phyloP scores from a whole-genome alignment of 441 rosid genomes.

The Lepidium campestre region DNA sequence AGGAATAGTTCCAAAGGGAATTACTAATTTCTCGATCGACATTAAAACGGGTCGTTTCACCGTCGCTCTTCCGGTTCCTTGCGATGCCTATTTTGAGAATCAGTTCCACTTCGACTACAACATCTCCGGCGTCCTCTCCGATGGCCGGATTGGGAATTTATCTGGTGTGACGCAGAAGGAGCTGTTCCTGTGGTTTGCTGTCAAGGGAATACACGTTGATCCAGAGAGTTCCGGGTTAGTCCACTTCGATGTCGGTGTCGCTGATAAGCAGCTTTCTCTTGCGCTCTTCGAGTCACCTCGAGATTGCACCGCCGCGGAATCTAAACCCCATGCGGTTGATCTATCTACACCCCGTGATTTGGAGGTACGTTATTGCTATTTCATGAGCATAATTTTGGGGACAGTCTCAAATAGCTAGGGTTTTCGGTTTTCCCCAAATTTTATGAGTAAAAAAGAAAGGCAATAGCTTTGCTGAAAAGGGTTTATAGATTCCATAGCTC shows the following conservation, averaged over 20 bases:
- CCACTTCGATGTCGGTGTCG: slow-evolving; percentile 66
- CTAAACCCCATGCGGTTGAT: slow-evolving; percentile 7
- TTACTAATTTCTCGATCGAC: slow-evolving; percentile 45
- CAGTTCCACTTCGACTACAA: slow-evolving; percentile 62
- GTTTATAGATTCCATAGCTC: background rate
- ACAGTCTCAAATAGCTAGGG: background rate
- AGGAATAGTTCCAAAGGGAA: slow-evolving; percentile 60
- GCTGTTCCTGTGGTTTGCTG: slow-evolving; percentile 61
- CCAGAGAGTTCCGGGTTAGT: slow-evolving; percentile 52
- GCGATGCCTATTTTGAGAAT: slow-evolving; percentile 53
- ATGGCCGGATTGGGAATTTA: slow-evolving; percentile 45
- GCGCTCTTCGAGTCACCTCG: slow-evolving; percentile 59
- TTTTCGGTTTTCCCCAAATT: background rate
- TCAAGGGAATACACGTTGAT: slow-evolving; percentile 51
- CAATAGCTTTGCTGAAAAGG: background rate
- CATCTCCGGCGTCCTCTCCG: slow-evolving; percentile 43
- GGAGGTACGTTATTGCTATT: slow-evolving; percentile 13
- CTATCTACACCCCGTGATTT: background rate
- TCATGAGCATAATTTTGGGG: background rate
- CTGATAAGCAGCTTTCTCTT: slow-evolving; percentile 57
- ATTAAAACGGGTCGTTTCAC: slow-evolving; percentile 35
- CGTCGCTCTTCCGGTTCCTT: slow-evolving; percentile 41
- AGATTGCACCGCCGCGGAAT: slow-evolving; percentile 51
- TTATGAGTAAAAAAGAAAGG: background rate
- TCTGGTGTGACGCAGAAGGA: slow-evolving; percentile 62